Conservation (phyloP, 805 yeast species). For the Clavispora phyllophila region DNA sequence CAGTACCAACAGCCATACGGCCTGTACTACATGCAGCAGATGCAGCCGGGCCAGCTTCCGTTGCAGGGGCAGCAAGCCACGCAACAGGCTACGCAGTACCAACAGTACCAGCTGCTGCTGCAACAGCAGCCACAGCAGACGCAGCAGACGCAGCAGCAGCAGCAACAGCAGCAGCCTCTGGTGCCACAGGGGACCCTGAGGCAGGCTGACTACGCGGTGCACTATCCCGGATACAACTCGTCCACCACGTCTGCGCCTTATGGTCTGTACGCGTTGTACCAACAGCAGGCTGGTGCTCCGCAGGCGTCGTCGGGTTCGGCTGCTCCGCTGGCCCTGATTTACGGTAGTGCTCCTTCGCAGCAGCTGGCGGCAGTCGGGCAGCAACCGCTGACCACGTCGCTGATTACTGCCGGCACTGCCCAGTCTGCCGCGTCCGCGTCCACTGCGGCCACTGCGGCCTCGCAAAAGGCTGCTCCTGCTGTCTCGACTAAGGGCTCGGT, state of each 20-base stretch:
- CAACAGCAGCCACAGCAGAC: constrained; percentile 7
- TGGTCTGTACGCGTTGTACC: constrained; percentile 15
- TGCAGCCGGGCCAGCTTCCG: constrained; percentile 6
- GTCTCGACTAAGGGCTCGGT: constrained; percentile 11
- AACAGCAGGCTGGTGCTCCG: constrained; percentile 10
- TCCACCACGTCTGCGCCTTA: constrained; percentile 10
- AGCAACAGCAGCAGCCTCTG: constrained; percentile 3
- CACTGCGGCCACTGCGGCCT: constrained; percentile 12
- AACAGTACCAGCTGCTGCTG: constrained; percentile 4
- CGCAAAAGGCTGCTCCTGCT: constrained; percentile 8
- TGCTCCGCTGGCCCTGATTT: constrained; percentile 13
- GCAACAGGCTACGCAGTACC: constrained; percentile 4
- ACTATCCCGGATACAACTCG: constrained; percentile 13
- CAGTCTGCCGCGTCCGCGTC: constrained; percentile 14
- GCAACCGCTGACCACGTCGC: constrained; percentile 9
- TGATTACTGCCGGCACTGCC: constrained; percentile 20
- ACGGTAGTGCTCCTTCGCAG: constrained; percentile 7
- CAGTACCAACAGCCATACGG: constrained; percentile 17
- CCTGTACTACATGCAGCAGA: constrained; percentile 17
- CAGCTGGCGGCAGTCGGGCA: constrained; percentile 5
- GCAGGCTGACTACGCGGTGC: constrained; percentile 13
- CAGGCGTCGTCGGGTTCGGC: constrained; percentile 8
- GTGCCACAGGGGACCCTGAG: constrained; percentile 6
- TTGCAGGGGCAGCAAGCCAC: constrained; percentile 4
- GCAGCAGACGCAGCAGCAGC: constrained; percentile 1